Evolutionary conservation across 192 early-diverging fungal genomes (phyloP), one percentile per base, ranked within the genome.

Genomic region (Coemansia sp.): DNA sequence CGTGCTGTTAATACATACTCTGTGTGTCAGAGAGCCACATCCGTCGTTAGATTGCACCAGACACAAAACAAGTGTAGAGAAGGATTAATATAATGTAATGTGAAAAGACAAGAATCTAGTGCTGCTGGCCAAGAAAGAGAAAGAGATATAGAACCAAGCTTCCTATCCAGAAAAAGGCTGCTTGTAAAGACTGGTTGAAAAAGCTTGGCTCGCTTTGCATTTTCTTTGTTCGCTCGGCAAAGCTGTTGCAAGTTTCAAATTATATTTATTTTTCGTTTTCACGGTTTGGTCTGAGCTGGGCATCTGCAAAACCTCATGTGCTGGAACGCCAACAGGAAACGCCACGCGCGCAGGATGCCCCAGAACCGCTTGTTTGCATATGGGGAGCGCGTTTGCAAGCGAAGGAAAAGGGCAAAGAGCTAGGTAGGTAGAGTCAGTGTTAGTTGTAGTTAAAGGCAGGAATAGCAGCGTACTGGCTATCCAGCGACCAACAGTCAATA

Each of bases 1-100:
- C 49, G 49, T 21, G 19, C 6, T 52, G 26, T 22, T 21, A 52
- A 52, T 52, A 52, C 88, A 49, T 83, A 91, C 89, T 91, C 72
- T 91, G 89, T 51, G 87, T 87, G 67, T 91, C 89, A 13, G 88
- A 83, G 63, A 91, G 65, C 89, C 89, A 91, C 89, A 90, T 90
- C 48, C 21, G 52, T 49, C 43, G 21, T 45, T 37, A 58, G 61
- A n/a, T 43, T 41, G 19, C 65, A 73, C 49, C 13, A 66, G 48
- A 56, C 6, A 41, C 61, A 62, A 52, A 22, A 61, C 45, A 46
- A 47, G 5, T 22, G 4, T 21, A 60, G 58, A 39, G 19, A 56
- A 67, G 5, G 22, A 22, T 5, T 21, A 6, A 21, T 21, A 56
- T 1, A 56, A 52, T 37, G 41, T 21, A 40, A 8, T 41, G 19